Percentiles rank a stretch among this genome's conserved stretches.
Conservation (phyloP, 441 rosid genomes). For the Arabidopsis lyrata region DNA sequence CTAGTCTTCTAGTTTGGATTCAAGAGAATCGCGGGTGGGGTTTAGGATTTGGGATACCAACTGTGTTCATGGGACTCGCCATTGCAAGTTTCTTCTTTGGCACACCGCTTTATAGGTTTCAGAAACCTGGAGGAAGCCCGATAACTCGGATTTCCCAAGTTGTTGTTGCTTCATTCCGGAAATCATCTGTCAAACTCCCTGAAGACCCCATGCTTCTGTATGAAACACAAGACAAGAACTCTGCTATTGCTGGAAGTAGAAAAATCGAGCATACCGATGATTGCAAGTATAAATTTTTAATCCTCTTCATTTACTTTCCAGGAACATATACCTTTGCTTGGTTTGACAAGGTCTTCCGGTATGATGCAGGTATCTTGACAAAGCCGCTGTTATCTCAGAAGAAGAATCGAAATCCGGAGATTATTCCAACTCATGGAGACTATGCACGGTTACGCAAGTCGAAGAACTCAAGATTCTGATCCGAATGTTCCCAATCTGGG, state of each 20-base stretch:
- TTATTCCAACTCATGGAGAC: slow-evolving; percentile 65
- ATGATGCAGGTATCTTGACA: slow-evolving; percentile 81
- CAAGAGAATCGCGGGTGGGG: slow-evolving; percentile 96
- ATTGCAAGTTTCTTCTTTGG: slow-evolving; percentile 85
- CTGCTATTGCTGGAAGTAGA: slow-evolving; percentile 78
- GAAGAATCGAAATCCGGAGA: slow-evolving; percentile 62
- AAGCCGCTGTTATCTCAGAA: slow-evolving; percentile 80
- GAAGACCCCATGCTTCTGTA: slow-evolving; percentile 62
- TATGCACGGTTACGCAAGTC: slow-evolving; percentile 90
- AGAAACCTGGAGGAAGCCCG: slow-evolving; percentile 87
- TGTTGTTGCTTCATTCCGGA: slow-evolving; percentile 70
- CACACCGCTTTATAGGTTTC: slow-evolving; percentile 82
- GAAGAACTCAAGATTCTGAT: slow-evolving; percentile 88
- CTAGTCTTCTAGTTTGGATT: slow-evolving; percentile 78
- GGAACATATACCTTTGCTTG: background rate
- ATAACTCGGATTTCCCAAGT: slow-evolving; percentile 81
- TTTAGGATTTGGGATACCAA: slow-evolving; percentile 87
- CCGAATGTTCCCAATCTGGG: slow-evolving; percentile 92
- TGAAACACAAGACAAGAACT: slow-evolving; percentile 69
- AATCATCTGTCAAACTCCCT: slow-evolving; percentile 64
- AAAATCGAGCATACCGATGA: slow-evolving; percentile 78
- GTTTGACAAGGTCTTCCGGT: background rate
- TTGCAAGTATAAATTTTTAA: slow-evolving; percentile 48
- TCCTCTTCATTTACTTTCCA: background rate
- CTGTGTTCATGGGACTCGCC: slow-evolving; percentile 82